Base-by-base conservation (phyloP, 192 early-diverging fungal genomes). In the Entomortierella parvispora region DNA sequence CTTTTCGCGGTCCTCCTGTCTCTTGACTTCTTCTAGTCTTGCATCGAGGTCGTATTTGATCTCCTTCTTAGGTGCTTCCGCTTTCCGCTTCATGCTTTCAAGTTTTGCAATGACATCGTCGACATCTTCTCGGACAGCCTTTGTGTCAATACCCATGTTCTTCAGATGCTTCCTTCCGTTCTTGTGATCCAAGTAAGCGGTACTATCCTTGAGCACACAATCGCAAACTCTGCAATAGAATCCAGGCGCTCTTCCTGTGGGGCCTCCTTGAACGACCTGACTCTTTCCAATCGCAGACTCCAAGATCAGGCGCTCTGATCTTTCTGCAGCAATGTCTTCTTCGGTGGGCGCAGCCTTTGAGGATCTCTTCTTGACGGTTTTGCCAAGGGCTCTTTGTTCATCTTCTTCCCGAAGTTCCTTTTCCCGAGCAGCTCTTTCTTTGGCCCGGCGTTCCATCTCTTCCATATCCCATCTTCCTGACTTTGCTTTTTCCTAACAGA, bases 141-240 rank as follows among this genome's bases (percentile, higher is more conserved):
- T 91, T 88, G 92, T 95, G 1, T 90, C 88, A 67, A 93, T 84
- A 22, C 94, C 94, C 25, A 96, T 64, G 56, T 91, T 89, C 48
- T 86, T 86, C 77, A 95, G 91, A 85, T 99, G 97, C 58, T 92
- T 93, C 62, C 85, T 86, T 62, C 94, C 93, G 77, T 97, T 99
- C 55, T 94, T 91, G 61, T 99, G 96, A 72, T 97, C 96, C 61
- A 97, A 82, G 55, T 91, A 99, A 47, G 88, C 93, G 45, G 92
- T 82, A 66, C 92, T 96, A 83, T 99, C 97, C 65, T 96, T 96
- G 56, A 95, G 85, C 5, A 90, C 90, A 56, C 90, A 88, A 60
- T 97, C 94, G 65, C 97, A 97, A 2, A 86, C 84, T 71, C 93
- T 89, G 80, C 97, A 99, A 64, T 93, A 95, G 75, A 93, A 99